These are phyloP conservation scores for Tranzscheliella williamsii DNA, from an alignment of 1,284 basidiomycete species.

Conservation along the genomic window DNA sequence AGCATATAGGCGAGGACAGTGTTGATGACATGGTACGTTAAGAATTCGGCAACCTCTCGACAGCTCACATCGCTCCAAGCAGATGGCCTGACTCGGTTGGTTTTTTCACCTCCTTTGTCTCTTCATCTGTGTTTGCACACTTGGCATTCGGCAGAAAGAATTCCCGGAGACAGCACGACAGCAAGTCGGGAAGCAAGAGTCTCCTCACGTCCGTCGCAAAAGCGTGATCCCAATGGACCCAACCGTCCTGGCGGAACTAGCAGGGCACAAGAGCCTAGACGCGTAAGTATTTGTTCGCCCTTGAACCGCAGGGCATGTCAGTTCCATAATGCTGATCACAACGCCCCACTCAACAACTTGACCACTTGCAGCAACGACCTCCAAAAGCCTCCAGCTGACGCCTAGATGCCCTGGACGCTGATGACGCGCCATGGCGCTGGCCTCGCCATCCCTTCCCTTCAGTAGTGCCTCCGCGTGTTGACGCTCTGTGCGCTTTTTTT, in stretches of 20 bases:
- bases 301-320: no score
- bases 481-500: no score
- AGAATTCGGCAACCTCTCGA: background rate
- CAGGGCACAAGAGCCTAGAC: constrained; percentile 58
- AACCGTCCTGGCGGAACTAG: constrained; percentile 60
- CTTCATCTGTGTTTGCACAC: background rate
- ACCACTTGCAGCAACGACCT: background rate
- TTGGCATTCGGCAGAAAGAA: constrained; percentile 13
- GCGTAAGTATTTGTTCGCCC: constrained; percentile 21
- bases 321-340: no score
- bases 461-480: no score
- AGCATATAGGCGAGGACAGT: constrained; percentile 22
- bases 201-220: constrained; percentile 57
- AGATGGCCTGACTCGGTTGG: constrained; percentile 5
- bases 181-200: constrained; percentile 34
- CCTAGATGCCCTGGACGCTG: background rate
- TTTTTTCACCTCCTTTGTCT: background rate
- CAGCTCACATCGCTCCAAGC: no score
- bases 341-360: no score
- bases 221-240: constrained; percentile 62
- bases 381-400: background rate
- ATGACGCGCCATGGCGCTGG: background rate
- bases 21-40: constrained; percentile 45
- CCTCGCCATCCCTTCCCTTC: background rate
- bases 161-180: constrained; percentile 46